Conservation (phyloP, 352 stramenopile species). For the Pythium brassicae region DNA sequence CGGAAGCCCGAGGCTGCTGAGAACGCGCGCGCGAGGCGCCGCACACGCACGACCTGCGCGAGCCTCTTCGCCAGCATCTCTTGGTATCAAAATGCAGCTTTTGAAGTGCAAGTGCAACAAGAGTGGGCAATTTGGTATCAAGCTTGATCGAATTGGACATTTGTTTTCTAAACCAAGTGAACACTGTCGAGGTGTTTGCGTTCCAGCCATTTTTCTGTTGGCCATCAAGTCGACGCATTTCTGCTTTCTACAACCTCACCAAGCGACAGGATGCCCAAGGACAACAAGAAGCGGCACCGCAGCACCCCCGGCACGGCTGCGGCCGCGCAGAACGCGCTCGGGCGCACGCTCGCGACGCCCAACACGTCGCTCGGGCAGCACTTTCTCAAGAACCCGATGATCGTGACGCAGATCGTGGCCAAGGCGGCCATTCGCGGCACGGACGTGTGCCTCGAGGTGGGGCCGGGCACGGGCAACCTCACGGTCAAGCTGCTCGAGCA, state of each 20-base stretch:
- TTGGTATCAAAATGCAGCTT: too few species aligned
- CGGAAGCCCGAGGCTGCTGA: constrained; percentile 29
- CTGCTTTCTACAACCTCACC: too few species aligned
- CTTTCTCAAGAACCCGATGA: constrained; percentile 99
- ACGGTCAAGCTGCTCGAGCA: constrained; percentile 98
- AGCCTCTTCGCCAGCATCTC: too few species aligned
- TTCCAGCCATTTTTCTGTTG: too few species aligned
- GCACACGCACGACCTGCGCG: background rate
- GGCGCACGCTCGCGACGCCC: constrained; percentile 92
- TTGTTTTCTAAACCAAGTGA: too few species aligned
- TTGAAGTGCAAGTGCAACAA: too few species aligned
- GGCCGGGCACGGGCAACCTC: constrained; percentile 98
- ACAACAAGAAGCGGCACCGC: constrained; percentile 87
- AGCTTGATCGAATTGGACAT: too few species aligned
- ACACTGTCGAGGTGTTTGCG: too few species aligned
- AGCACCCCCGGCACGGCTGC: constrained; percentile 61
- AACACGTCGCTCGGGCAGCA: constrained; percentile 98
- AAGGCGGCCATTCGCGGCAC: constrained; percentile 95
- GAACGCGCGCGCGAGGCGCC: constrained; percentile 10
- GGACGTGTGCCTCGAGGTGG: constrained; percentile 96
- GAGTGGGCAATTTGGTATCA: too few species aligned
- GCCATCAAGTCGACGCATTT: too few species aligned
- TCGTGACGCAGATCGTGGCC: constrained; percentile 96
- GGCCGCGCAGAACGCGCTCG: constrained; percentile 74
- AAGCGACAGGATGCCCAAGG: constrained; percentile 63